These are phyloP conservation scores for Fusarium scirpi DNA, from an alignment of 2,329 filamentous ascomycete genomes.

Conservation along the genomic window DNA sequence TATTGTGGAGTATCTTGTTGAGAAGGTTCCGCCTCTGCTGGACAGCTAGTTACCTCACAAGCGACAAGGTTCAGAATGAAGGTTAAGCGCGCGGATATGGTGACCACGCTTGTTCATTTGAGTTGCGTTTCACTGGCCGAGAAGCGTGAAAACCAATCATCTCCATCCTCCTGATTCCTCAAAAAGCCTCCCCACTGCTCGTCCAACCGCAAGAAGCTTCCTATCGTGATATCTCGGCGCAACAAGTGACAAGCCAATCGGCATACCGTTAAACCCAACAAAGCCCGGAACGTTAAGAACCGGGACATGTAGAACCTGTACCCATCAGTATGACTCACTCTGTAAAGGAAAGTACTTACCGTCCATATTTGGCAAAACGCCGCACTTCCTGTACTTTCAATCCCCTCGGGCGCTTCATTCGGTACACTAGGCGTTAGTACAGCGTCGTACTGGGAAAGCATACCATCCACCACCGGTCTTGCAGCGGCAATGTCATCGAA, in stretches of 20 bases:
- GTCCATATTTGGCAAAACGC: conserved; percentile 64
- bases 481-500: conserved; percentile 64
- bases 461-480: conserved; percentile 63
- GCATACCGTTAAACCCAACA: conserved; percentile 28
- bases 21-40: conserved; percentile 18
- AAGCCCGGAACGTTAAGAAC: conserved; percentile 39
- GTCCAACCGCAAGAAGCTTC: conserved; percentile 19
- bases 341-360: conserved; percentile 47
- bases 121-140: rapidly evolving
- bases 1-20: conserved; percentile 18
- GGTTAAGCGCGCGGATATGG: too few relatives aligned
- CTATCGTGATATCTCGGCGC: conserved; percentile 26
- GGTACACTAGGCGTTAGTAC: conserved; percentile 68
- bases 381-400: conserved; percentile 63
- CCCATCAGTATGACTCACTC: too few relatives aligned
- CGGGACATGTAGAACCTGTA: conserved; percentile 27
- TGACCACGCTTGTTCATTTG: not conserved
- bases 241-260: conserved; percentile 34
- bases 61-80: too few relatives aligned
- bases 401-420: conserved; percentile 67
- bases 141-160: not conserved
- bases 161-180: not conserved
- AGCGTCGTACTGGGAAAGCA: conserved; percentile 62
- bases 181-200: conserved; percentile 3
- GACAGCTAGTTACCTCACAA: not conserved